A percentile compares a stretch with the other conserved stretches of the same genome.
Conservation (phyloP, 345 rosid species). For the Raphanus sativus region DNA sequence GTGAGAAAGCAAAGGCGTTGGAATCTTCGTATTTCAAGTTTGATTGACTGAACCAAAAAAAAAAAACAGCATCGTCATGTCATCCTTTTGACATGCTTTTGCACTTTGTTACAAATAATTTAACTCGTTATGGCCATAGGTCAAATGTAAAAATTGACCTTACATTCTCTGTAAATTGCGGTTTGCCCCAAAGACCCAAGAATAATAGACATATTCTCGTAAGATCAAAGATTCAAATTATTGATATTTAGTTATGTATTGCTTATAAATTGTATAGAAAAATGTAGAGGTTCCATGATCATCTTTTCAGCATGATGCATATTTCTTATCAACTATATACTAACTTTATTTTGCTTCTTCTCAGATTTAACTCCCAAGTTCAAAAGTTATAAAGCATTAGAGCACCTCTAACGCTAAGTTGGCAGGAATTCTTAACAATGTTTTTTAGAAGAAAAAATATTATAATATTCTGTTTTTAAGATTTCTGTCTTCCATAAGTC, state of each 20-base stretch:
- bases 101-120: conserved; percentile 5
- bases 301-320: not conserved
- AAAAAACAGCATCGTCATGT: conserved; percentile 3
- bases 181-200: too few relatives aligned
- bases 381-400: not conserved
- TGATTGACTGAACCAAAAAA: not conserved
- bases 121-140: not conserved
- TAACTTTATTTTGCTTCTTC: not conserved
- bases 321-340: not conserved
- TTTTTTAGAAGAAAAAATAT: too few relatives aligned
- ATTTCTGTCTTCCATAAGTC: too few relatives aligned
- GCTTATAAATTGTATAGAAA: not conserved
- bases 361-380: not conserved
- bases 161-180: conserved; percentile 4
- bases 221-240: too few relatives aligned
- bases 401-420: too few relatives aligned
- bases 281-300: not conserved
- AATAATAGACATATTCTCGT: too few relatives aligned
- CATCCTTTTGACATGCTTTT: not conserved
- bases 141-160: conserved; percentile 21
- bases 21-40: conserved; percentile 56
- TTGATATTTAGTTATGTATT: not conserved
- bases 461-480: too few relatives aligned
- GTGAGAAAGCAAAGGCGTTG: conserved; percentile 53
- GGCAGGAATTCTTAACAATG: too few relatives aligned